phyloP scores from a whole-genome alignment of 1,139 yeast species.

The Suhomyces choctaworum region DNA sequence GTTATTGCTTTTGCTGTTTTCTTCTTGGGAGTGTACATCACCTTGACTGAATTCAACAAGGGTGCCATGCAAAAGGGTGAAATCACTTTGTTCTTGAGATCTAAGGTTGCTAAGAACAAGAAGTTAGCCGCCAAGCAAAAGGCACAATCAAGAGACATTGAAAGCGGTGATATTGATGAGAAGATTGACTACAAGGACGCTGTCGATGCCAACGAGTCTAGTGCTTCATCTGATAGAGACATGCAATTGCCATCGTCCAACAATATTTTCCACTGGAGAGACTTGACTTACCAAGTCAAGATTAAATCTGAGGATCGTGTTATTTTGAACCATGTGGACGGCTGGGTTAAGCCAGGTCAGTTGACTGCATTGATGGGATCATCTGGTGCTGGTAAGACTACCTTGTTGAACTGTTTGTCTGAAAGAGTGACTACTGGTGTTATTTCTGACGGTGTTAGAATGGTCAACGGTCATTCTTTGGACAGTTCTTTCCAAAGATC shows the following conservation, averaged over 20 bases:
- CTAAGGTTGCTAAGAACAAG: conserved; percentile 28
- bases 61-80: conserved; percentile 86
- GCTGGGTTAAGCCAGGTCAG: conserved; percentile 59
- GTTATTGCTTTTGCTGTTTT: conserved; percentile 54
- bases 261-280: conserved; percentile 49
- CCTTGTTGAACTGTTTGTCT: conserved; percentile 34
- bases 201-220: conserved; percentile 16
- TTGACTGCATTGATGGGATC: conserved; percentile 37
- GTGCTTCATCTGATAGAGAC: conserved; percentile 6
- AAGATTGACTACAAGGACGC: conserved; percentile 18
- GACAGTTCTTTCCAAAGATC: conserved; percentile 42
- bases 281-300: conserved; percentile 70
- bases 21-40: conserved; percentile 56
- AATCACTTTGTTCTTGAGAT: conserved; percentile 60
- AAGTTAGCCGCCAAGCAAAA: conserved; percentile 27
- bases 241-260: conserved; percentile 14
- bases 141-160: conserved; percentile 17
- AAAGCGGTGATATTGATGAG: conserved; percentile 17
- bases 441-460: conserved; percentile 34
- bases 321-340: conserved; percentile 44
- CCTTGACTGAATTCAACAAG: conserved; percentile 63
- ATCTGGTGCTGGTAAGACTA: conserved; percentile 39
- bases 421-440: conserved; percentile 37
- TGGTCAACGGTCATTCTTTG: conserved; percentile 37
- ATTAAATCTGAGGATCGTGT: conserved; percentile 65